Base-by-base conservation (phyloP, 345 rosid species). In the Linum trigynum region DNA sequence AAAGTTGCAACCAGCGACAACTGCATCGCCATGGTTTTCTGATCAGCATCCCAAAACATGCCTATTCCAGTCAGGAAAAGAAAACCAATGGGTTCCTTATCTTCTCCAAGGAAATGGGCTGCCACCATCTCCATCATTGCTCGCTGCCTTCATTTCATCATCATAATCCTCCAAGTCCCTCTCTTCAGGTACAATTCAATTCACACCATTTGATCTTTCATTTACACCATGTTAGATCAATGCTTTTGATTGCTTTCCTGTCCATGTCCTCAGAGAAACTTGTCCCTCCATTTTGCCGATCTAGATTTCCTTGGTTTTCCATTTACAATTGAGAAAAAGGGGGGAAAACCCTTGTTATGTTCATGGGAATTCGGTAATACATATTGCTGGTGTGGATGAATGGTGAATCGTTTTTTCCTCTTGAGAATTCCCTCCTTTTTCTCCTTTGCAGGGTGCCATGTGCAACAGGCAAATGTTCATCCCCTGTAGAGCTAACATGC, bases 101-200 rank as follows among this genome's bases (percentile, higher is more conserved):
- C 69, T 70, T 75, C 78, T 43, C 79, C 91, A 11, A 86, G 67
- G 76, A 81, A 79, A 86, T 74, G 76, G 83, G 96, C 97, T 35
- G 65, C 73, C 66, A 37, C 61, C 67, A 67, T 89, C 63, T 86
- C 95, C 42, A 66, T 74, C 23, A 43, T 80, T 66, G 86, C 97
- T 41, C 73, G 80, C 55, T 70, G 55, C 12, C 11, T 82, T 0
- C 79, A 70, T 73, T 72, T 84, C 63, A 62, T 78, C 65, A 64
- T 89, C 79, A 75, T 92, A 67, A 67, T 89, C 77, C 81, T 89
- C 59, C 98, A 87, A 80, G 65, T 86, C 67, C 88, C 98, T 61
- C 91, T 87, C 67, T 92, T 92, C 87, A 84, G 98, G 97, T 89
- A 84, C 40, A 23, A 23, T 23, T 23, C 40, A 23, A 23, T 23